phyloP scores from a whole-genome alignment of 768 basidiomycete genomes.

The Tricholoma hemisulphureum region DNA sequence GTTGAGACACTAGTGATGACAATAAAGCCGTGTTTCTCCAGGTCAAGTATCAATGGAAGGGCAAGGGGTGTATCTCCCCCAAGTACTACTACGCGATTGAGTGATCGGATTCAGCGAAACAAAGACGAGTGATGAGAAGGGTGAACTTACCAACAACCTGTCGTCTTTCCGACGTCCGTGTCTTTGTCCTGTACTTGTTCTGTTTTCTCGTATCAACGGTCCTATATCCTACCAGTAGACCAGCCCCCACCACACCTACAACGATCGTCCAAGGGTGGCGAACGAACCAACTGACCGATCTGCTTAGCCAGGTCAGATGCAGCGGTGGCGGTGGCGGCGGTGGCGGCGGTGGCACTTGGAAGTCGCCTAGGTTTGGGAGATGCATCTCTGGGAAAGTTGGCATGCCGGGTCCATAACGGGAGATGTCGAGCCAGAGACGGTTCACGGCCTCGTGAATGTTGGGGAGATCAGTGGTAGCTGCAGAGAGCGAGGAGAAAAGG shows the following conservation, averaged over 20 bases:
- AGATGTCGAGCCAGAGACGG: slow-evolving; percentile 74
- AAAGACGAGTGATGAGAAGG: not conserved
- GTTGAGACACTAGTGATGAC: slow-evolving; percentile 77
- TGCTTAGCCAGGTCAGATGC: slow-evolving; percentile 44
- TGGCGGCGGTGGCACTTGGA: slow-evolving; percentile 62
- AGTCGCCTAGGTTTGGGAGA: slow-evolving; percentile 65
- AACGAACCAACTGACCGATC: slow-evolving; percentile 49
- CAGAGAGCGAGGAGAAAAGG: slow-evolving; percentile 52
- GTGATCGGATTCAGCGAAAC: not conserved
- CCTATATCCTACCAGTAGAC: slow-evolving; percentile 60
- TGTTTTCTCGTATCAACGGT: slow-evolving; percentile 29
- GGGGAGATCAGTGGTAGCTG: slow-evolving; percentile 59
- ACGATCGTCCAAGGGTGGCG: slow-evolving; percentile 64
- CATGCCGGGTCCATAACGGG: slow-evolving; percentile 75
- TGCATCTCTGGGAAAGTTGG: slow-evolving; percentile 49
- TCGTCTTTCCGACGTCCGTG: slow-evolving; percentile 51
- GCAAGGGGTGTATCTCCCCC: slow-evolving; percentile 78
- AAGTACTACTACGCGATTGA: slow-evolving; percentile 57
- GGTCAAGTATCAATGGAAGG: slow-evolving; percentile 66
- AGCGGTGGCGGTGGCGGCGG: slow-evolving; percentile 61
- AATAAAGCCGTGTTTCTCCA: slow-evolving; percentile 80
- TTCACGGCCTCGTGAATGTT: slow-evolving; percentile 64
- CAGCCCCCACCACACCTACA: slow-evolving; percentile 57
- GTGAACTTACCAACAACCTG: slow-evolving; percentile 65
- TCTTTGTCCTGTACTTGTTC: slow-evolving; percentile 44